Percentiles rank a stretch among this genome's conserved stretches.
Conservation (phyloP, 768 basidiomycete species). For the Tulasnella calospora region DNA sequence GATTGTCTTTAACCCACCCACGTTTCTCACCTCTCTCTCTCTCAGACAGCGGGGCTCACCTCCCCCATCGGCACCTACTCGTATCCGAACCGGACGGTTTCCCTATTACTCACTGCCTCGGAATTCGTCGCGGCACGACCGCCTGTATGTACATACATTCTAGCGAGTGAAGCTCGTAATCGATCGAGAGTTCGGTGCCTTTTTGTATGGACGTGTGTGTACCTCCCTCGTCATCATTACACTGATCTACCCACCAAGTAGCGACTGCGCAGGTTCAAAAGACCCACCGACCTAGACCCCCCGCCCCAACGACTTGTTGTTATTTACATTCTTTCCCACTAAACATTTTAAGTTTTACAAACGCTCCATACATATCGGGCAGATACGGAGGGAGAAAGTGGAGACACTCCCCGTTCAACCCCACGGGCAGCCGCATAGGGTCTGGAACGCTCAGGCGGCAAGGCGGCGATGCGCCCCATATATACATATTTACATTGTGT, state of each 20-base stretch:
- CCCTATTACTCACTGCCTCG: background rate
- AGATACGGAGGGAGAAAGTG: background rate
- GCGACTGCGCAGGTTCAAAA: too few relatives aligned
- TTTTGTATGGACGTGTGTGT: too few relatives aligned
- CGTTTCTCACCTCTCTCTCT: background rate
- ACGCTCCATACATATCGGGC: background rate
- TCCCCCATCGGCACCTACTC: background rate
- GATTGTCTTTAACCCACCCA: background rate
- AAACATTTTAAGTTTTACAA: background rate
- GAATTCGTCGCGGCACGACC: background rate
- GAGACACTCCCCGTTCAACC: background rate
- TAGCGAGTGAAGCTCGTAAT: too few relatives aligned
- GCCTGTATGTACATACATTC: background rate
- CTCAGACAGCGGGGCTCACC: background rate
- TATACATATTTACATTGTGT: background rate
- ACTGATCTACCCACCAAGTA: too few relatives aligned
- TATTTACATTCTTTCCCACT: background rate
- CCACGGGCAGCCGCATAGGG: background rate
- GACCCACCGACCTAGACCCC: background rate
- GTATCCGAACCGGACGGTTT: background rate
- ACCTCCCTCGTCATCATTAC: too few relatives aligned
- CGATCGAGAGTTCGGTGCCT: too few relatives aligned
- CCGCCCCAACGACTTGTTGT: background rate
- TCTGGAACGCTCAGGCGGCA: background rate
- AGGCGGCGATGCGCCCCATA: background rate